Percentiles rank a stretch among this genome's conserved stretches.
phyloP scores from a whole-genome alignment of 1,284 basidiomycete genomes.

The Cutaneotrichosporon arboriforme region DNA sequence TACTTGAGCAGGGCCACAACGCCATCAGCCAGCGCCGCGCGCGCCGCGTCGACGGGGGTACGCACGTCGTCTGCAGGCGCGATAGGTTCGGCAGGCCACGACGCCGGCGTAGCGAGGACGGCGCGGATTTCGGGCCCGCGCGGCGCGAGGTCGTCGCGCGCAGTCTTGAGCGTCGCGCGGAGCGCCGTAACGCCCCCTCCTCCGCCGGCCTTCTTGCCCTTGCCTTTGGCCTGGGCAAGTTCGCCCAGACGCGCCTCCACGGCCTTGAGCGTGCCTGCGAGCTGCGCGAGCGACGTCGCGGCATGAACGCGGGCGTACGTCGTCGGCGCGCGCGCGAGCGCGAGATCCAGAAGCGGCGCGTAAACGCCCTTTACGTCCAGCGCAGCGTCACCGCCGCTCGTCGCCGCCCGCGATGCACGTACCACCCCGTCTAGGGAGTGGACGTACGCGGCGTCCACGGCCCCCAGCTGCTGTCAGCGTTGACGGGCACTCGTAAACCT shows the following conservation, averaged over 20 bases:
- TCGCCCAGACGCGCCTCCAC: constrained; percentile 6
- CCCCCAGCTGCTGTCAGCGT: neutral
- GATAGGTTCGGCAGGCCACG: neutral
- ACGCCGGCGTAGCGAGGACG: neutral
- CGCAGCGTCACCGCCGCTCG: neutral
- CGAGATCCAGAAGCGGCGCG: neutral
- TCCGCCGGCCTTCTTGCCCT: constrained; percentile 25
- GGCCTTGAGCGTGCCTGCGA: constrained; percentile 11
- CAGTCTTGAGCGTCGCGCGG: constrained; percentile 2
- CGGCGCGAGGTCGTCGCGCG: constrained; percentile 5
- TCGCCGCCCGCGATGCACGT: neutral
- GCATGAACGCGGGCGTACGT: constrained; percentile 2
- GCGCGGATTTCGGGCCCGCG: neutral
- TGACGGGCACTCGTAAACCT: neutral
- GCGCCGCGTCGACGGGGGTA: neutral
- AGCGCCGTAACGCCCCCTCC: neutral
- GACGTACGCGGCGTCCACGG: constrained; percentile 7
- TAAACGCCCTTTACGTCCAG: neutral
- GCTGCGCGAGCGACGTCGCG: constrained; percentile 3
- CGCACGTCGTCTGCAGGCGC: neutral
- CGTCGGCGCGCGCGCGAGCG: neutral
- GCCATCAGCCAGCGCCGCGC: neutral
- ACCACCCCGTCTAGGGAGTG: constrained; percentile 2
- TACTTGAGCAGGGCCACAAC: neutral
- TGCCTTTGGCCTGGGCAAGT: constrained; percentile 14